Evolutionary conservation across 2,329 filamentous ascomycete species (phyloP), one percentile per base, ranked within the genome.

Genomic region (Sordariomycetes sp.): DNA sequence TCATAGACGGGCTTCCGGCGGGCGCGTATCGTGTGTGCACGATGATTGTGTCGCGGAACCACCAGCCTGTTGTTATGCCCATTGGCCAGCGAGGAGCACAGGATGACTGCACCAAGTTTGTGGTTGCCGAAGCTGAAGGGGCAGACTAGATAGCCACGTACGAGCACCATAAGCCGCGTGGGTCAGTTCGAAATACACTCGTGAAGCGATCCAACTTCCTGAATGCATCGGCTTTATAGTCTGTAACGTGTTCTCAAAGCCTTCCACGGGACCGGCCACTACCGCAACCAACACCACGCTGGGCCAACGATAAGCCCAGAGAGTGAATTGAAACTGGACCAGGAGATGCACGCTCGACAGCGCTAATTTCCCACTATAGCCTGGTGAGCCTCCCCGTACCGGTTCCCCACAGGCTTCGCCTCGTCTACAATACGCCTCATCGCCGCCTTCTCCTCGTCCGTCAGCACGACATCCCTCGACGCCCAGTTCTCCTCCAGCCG

Each of bases 21-120:
- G 79, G 78, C 3, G 64, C 66, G 60, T 81, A 80, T 66, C 73
- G 79, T 56, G 75, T 76, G 46, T 81, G 79, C 65, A 78, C 76
- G 22, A 77, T 81, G 70, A 74, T 74, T 22, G 72, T 76, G 1
- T 70, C 77, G 3, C 68, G 67, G 60, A 81, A 81, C 64, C 79
- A 81, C 67, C 79, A 82, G 67, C 79, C 79, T 16, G 80, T 82
- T 2, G 64, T 79, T 25, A 83, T 83, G 80, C 80, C 80, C 28
- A 70, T 80, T 54, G 78, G 78, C 58, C 76, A 80, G 67, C 73
- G 78, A 62, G 79, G 78, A 53, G 68, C 75, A 3, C 78, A 80
- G 64, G 78, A 81, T 63, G 78, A 80, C 61, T 81, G 78, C 63
- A 70, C 71, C 24, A 73, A 74, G 59, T 80, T 80, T 65, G 73